A percentile compares a stretch with the other conserved stretches of the same genome.
Evolutionary conservation across 441 rosid genomes (phyloP).

Genomic region (Syzygium malaccense): DNA sequence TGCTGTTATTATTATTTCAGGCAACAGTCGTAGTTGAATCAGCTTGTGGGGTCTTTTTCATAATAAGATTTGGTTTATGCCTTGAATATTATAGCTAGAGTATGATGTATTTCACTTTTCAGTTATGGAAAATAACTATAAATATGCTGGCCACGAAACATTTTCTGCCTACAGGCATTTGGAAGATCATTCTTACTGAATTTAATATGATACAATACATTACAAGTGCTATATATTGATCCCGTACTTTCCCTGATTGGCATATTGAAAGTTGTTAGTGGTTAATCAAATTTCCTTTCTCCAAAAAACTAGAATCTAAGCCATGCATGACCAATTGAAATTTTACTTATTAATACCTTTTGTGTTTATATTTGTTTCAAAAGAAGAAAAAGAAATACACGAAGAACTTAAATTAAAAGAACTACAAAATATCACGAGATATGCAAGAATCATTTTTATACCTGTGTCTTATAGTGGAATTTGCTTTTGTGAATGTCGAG

Average conservation of each 20-base stretch:
- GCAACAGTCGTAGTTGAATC: not conserved
- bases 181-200: not conserved
- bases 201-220: not conserved
- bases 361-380: not conserved
- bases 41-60: not conserved
- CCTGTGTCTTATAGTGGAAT: not conserved
- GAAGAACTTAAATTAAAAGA: not conserved
- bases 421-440: not conserved
- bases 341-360: not conserved
- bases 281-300: not conserved
- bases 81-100: not conserved
- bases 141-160: not conserved
- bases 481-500: not conserved
- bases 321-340: not conserved
- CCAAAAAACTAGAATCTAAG: not conserved
- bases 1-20: not conserved
- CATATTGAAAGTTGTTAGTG: not conserved
- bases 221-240: not conserved
- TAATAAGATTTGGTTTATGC: not conserved
- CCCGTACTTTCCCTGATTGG: not conserved
- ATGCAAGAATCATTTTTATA: not conserved
- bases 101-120: not conserved
- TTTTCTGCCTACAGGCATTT: not conserved
- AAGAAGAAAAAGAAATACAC: not conserved
- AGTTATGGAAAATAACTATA: not conserved